phyloP scores from a whole-genome alignment of 441 rosid species.

The Populus trichocarpa region DNA sequence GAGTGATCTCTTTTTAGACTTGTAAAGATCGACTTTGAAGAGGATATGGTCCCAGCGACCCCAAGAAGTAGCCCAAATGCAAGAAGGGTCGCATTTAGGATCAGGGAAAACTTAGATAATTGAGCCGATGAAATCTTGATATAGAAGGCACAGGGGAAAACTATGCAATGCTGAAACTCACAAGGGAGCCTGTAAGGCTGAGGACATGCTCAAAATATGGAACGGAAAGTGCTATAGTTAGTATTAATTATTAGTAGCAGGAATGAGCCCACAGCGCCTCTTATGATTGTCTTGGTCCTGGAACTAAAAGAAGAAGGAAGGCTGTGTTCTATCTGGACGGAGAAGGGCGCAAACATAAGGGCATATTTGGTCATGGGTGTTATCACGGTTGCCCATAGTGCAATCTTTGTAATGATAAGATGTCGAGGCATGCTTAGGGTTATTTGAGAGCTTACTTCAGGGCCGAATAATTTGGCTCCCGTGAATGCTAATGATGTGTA shows the following conservation, averaged over 20 bases:
- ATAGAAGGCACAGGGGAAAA: conserved; percentile 64
- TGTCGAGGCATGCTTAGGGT: conserved; percentile 65
- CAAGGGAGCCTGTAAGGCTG: conserved; percentile 68
- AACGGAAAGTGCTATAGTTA: conserved; percentile 52
- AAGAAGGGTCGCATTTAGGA: conserved; percentile 41
- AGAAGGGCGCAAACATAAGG: conserved; percentile 60
- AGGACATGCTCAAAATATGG: conserved; percentile 70
- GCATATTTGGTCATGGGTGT: conserved; percentile 84
- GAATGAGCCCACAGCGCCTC: conserved; percentile 51
- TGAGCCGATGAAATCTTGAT: conserved; percentile 52
- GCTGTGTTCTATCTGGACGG: conserved; percentile 54
- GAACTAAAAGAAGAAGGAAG: conserved; percentile 46
- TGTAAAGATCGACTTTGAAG: conserved; percentile 42
- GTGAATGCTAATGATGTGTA: conserved; percentile 53
- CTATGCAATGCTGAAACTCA: conserved; percentile 45
- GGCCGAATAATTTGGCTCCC: conserved; percentile 67
- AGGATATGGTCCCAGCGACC: conserved; percentile 46
- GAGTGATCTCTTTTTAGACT: conserved; percentile 27
- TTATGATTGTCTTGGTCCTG: conserved; percentile 31
- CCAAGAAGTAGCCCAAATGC: conserved; percentile 54
- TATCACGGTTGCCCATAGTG: conserved; percentile 66
- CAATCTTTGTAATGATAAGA: conserved; percentile 50
- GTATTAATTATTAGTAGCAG: conserved; percentile 47
- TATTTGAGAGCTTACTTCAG: conserved; percentile 52
- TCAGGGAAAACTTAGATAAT: conserved; percentile 27